Evolutionary conservation across 495 filamentous ascomycete genomes (phyloP).

Genomic region (Penicillium antarcticum): DNA sequence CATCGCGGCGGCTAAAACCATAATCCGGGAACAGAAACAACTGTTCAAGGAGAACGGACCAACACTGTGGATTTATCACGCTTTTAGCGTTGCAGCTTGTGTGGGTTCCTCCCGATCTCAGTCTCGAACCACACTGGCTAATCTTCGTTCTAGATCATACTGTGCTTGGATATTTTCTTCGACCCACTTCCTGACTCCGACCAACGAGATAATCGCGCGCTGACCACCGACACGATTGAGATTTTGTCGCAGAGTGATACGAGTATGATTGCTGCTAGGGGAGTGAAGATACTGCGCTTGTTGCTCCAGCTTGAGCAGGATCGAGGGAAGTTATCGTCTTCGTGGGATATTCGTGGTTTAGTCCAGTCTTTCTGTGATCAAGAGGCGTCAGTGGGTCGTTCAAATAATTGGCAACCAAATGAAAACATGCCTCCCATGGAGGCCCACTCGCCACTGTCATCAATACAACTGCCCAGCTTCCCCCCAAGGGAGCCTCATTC

Average conservation of each 20-base stretch:
- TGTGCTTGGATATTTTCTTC: conserved; percentile 42
- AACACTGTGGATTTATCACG: conserved; percentile 41
- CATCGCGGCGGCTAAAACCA: conserved; percentile 34
- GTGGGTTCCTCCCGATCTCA: conserved; percentile 6
- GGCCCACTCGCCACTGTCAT: too few relatives aligned
- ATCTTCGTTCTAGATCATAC: conserved; percentile 24
- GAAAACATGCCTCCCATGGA: too few relatives aligned
- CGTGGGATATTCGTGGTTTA: too few relatives aligned
- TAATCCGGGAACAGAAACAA: conserved; percentile 36
- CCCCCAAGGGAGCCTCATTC: too few relatives aligned
- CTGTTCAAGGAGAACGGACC: conserved; percentile 28
- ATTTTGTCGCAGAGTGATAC: conserved; percentile 24
- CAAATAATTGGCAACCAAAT: too few relatives aligned
- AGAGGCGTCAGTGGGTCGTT: too few relatives aligned
- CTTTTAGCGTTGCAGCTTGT: conserved; percentile 27
- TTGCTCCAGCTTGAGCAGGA: too few relatives aligned
- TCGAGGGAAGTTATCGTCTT: too few relatives aligned
- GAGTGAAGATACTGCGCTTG: conserved; percentile 5
- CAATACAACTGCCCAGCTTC: too few relatives aligned
- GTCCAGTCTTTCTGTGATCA: too few relatives aligned
- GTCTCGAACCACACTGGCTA: not conserved
- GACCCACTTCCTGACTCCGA: conserved; percentile 26
- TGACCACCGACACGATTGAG: conserved; percentile 28
- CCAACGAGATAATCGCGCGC: conserved; percentile 27
- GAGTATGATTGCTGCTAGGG: conserved; percentile 34